Evolutionary conservation across 768 basidiomycete genomes (phyloP).

Genomic region (Tricholoma bakamatsutake): DNA sequence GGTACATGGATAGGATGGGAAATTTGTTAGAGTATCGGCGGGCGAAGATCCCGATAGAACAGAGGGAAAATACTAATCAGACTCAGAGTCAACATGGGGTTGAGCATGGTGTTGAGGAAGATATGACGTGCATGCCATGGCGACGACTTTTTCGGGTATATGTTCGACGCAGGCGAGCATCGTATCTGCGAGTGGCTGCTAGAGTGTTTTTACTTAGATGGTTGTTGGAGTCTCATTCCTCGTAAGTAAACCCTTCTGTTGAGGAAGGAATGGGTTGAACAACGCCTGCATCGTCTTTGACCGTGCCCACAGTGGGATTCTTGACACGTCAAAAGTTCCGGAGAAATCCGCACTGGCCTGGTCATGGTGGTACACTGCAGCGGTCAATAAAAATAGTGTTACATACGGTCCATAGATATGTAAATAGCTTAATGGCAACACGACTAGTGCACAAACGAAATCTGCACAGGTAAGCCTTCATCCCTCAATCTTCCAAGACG

Average conservation of each 20-base stretch:
- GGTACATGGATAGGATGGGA: conserved; percentile 19
- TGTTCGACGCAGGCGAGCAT: conserved; percentile 1
- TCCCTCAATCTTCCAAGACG: background rate
- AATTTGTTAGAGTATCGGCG: conserved; percentile 12
- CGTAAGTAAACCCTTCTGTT: background rate
- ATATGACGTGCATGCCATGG: background rate
- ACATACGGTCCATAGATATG: no score
- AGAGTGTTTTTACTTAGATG: no score
- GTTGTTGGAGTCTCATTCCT: background rate
- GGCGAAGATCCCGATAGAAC: conserved; percentile 3
- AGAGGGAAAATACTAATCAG: background rate
- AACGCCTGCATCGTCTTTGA: no score
- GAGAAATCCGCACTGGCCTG: no score
- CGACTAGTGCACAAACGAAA: no score
- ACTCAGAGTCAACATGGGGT: background rate
- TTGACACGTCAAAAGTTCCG: no score
- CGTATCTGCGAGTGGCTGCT: background rate
- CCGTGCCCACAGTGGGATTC: no score
- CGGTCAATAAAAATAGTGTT: no score
- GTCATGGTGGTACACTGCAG: no score
- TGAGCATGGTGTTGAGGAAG: background rate
- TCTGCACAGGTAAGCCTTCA: no score
- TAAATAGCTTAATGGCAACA: no score
- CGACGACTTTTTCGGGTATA: background rate
- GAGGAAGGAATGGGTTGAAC: background rate